phyloP scores from a whole-genome alignment of 768 basidiomycete species.

The Gloeostereum incarnatum region DNA sequence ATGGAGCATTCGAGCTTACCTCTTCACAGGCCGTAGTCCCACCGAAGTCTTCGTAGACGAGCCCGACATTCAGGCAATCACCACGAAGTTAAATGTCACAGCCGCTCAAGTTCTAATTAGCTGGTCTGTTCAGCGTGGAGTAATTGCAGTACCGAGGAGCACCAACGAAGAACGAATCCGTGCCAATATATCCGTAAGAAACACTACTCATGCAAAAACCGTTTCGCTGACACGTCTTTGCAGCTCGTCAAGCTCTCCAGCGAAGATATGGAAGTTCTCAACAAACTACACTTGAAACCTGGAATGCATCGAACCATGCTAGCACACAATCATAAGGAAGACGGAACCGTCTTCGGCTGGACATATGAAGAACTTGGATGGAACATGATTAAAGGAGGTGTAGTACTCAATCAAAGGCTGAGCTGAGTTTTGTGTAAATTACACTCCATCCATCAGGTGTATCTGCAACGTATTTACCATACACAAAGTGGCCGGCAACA shows the following conservation, averaged over 20 bases:
- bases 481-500: too few species aligned
- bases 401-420: too few species aligned
- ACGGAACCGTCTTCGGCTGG: slow-evolving; percentile 26
- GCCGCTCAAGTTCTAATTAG: slow-evolving; percentile 42
- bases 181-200: slow-evolving; percentile 29
- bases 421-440: too few species aligned
- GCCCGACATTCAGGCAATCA: slow-evolving; percentile 16
- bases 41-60: slow-evolving; percentile 20
- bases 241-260: slow-evolving; percentile 22
- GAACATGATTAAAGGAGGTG: slow-evolving; percentile 20
- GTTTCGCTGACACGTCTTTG: slow-evolving; percentile 12
- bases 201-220: too few species aligned
- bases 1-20: too few species aligned
- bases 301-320: slow-evolving; percentile 28
- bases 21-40: slow-evolving; percentile 6
- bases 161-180: slow-evolving; percentile 28
- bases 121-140: slow-evolving; percentile 47
- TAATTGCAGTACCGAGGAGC: slow-evolving; percentile 49
- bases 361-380: slow-evolving; percentile 27
- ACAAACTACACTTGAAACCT: slow-evolving; percentile 25
- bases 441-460: too few species aligned
- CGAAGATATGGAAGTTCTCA: slow-evolving; percentile 28
- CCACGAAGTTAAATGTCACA: slow-evolving; percentile 17
- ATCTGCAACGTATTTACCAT: too few species aligned
- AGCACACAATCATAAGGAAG: slow-evolving; percentile 19